Conservation (phyloP, 1,284 basidiomycete genomes). For the Naganishia albida region DNA sequence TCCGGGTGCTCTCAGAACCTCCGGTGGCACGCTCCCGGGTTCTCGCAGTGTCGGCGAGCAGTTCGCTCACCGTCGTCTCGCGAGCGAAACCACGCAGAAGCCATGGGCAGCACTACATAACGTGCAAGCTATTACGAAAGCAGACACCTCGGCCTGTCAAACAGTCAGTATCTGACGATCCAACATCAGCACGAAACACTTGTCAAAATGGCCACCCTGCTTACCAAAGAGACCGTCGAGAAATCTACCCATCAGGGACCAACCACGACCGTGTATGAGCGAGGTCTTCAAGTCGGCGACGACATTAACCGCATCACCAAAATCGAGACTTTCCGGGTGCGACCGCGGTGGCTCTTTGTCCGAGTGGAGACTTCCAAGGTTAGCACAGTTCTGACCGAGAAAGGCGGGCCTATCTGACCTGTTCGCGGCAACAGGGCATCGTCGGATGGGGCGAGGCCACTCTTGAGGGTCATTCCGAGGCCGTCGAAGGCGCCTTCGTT, state of each 20-base stretch:
- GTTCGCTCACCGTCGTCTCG: too few relatives aligned
- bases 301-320: conserved; percentile 38
- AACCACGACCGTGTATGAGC: conserved; percentile 34
- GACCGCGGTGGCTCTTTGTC: conserved; percentile 75
- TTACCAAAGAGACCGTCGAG: conserved; percentile 30
- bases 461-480: conserved; percentile 63
- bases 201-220: conserved; percentile 28
- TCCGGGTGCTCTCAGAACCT: too few relatives aligned
- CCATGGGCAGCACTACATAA: neutral
- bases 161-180: too few relatives aligned
- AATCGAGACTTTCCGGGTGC: conserved; percentile 64
- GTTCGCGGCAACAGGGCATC: conserved; percentile 58
- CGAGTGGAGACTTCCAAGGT: conserved; percentile 62
- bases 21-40: too few relatives aligned
- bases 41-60: too few relatives aligned
- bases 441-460: conserved; percentile 64
- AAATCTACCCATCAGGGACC: conserved; percentile 29
- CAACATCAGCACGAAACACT: neutral
- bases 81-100: too few relatives aligned
- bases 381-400: neutral
- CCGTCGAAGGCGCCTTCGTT: conserved; percentile 68
- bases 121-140: too few relatives aligned
- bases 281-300: conserved; percentile 30
- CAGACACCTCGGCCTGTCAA: too few relatives aligned
- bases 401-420: too few relatives aligned